phyloP scores from a whole-genome alignment of 1,139 yeast species.

The Blastobotrys malaysiensis region DNA sequence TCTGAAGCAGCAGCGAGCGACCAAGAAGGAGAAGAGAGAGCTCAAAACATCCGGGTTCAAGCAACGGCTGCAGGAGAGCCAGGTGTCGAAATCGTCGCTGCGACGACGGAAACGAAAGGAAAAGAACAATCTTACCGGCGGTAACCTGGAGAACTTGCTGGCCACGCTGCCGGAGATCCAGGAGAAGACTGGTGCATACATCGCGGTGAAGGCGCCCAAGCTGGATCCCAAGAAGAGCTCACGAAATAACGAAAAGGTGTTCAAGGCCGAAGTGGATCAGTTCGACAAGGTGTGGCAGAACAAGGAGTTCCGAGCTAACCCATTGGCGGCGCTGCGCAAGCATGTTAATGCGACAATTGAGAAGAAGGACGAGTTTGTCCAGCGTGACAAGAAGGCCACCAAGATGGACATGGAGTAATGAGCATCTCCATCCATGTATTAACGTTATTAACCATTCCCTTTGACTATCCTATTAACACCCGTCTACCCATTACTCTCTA shows the following conservation, averaged over 20 bases:
- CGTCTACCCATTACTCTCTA: no score
- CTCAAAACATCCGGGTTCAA: constrained; percentile 19
- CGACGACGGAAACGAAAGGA: constrained; percentile 25
- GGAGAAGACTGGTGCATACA: constrained; percentile 6
- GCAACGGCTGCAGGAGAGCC: constrained; percentile 11
- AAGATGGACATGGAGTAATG: constrained; percentile 4
- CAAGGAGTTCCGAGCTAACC: constrained; percentile 22
- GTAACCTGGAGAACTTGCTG: constrained; percentile 29
- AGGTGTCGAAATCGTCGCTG: constrained; percentile 28
- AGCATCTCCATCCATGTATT: no score
- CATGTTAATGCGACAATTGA: constrained; percentile 21
- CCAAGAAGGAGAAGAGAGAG: constrained; percentile 28
- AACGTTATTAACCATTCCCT: no score
- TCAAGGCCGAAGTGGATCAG: constrained; percentile 27
- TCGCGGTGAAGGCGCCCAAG: constrained; percentile 17
- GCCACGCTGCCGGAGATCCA: constrained; percentile 27
- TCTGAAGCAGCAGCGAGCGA: constrained; percentile 22
- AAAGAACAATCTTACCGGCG: constrained; percentile 24
- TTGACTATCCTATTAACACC: no score
- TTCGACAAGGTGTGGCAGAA: constrained; percentile 25
- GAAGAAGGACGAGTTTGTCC: constrained; percentile 21
- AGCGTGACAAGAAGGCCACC: constrained; percentile 11
- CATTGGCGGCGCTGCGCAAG: constrained; percentile 25
- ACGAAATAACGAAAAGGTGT: constrained; percentile 29
- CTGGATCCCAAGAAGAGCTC: constrained; percentile 26